Conservation (phyloP, 192 early-diverging fungal genomes). For the Phlyctochytrium planicorne region DNA sequence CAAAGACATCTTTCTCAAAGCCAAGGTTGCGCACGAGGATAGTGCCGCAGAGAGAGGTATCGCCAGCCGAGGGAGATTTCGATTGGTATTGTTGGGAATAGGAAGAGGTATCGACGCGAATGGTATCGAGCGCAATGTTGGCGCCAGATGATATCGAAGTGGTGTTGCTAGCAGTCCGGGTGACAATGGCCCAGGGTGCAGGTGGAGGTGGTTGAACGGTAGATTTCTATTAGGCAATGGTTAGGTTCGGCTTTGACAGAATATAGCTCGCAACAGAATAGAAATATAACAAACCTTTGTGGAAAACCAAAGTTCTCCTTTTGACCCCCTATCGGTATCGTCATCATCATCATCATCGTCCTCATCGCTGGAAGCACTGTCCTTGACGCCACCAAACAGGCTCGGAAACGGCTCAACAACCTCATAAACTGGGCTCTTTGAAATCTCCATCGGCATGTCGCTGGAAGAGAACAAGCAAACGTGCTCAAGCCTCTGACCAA, state of each 20-base stretch:
- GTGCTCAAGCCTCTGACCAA: slow-evolving; percentile 18
- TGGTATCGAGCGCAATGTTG: slow-evolving; percentile 12
- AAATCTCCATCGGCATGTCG: slow-evolving; percentile 16
- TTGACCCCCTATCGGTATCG: background rate
- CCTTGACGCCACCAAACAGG: no score
- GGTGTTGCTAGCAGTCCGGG: slow-evolving; percentile 6
- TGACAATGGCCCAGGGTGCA: slow-evolving; percentile 13
- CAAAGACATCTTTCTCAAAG: slow-evolving; percentile 77
- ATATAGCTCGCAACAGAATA: no score
- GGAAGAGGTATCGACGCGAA: slow-evolving; percentile 12
- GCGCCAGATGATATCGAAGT: background rate
- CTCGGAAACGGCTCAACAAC: no score
- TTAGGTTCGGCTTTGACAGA: no score
- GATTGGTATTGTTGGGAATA: no score
- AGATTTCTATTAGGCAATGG: background rate
- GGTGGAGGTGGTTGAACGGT: background rate
- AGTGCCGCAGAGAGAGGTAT: slow-evolving; percentile 42
- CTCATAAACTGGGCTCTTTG: slow-evolving; percentile 12
- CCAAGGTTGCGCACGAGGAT: slow-evolving; percentile 83
- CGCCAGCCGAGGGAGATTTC: background rate
- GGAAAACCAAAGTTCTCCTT: slow-evolving; percentile 1
- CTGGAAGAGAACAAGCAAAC: slow-evolving; percentile 26
- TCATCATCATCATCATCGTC: slow-evolving; percentile 19
- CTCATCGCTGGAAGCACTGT: slow-evolving; percentile 8
- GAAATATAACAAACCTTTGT: background rate